Evolutionary conservation across 2,329 filamentous ascomycete species (phyloP).

Genomic region (Exophiala lecanii-corni): DNA sequence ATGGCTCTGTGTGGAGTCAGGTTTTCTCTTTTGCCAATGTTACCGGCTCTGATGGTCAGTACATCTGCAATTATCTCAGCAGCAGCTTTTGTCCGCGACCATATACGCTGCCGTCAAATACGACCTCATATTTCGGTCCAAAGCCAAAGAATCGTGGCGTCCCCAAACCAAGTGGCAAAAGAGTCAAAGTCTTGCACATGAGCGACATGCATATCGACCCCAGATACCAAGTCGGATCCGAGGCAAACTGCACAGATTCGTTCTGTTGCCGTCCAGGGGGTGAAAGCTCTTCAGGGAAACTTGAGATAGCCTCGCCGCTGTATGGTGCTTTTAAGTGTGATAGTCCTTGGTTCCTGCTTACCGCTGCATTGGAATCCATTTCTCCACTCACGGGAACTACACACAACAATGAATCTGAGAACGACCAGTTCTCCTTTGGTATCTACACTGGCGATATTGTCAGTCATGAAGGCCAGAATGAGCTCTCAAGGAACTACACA

Average conservation of each 20-base stretch:
- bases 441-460: conserved; percentile 56
- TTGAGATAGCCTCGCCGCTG: conserved; percentile 46
- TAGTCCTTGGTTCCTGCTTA: conserved; percentile 53
- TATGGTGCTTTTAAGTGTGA: conserved; percentile 56
- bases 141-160: conserved; percentile 44
- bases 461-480: conserved; percentile 50
- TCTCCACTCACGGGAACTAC: conserved; percentile 54
- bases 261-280: conserved; percentile 50
- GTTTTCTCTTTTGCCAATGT: conserved; percentile 52
- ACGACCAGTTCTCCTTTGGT: conserved; percentile 45
- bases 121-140: conserved; percentile 48
- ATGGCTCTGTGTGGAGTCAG: conserved; percentile 56
- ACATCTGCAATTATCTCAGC: conserved; percentile 52
- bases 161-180: conserved; percentile 48
- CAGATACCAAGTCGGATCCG: conserved; percentile 49
- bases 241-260: conserved; percentile 50
- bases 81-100: conserved; percentile 47
- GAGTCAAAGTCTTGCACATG: conserved; percentile 53
- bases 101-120: conserved; percentile 42
- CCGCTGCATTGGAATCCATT: conserved; percentile 54
- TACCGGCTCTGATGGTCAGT: conserved; percentile 51
- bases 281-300: conserved; percentile 30
- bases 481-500: conserved; percentile 50
- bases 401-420: conserved; percentile 35
- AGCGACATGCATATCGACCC: conserved; percentile 55